Base-by-base conservation (phyloP, 1,284 basidiomycete genomes). In the Testicularia cyperi region DNA sequence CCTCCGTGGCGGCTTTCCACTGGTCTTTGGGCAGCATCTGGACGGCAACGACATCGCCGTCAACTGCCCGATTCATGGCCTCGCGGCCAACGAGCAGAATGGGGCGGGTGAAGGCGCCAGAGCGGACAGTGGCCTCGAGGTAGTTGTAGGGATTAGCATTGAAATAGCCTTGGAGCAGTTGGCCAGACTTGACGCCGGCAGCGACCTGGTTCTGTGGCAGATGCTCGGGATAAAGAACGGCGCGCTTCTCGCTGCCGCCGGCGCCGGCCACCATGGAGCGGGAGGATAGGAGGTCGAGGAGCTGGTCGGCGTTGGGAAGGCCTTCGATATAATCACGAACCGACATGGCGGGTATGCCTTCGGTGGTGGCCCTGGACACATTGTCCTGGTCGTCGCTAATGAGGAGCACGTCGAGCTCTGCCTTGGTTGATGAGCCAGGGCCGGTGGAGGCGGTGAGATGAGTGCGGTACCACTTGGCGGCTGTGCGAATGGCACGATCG, bases 71-170 rank as follows among this genome's bases (percentile, higher is more conserved):
- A 75, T 99, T 99, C 88, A 97, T 96, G 47, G 90, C 85, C 77
- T 94, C 86, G 21, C 92, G 82, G 0, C 94, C 92, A 16, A 90
- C 82, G 2, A 99, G 81, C 7, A 98, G 80, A 9, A 98, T 82
- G 0, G 90, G 86, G 68, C 88, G 90, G 14, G 81, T 79, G 61
- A 88, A 87, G 0, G 82, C 82, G 1, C 85, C 83, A 0, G 87
- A 86, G 5, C 83, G 82, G 14, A 97, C 92, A 33, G 82, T 88
- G 2, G 90, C 94, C 85, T 90, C 49, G 30, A 97, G 82, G 72
- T 94, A 98, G 77, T 98, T 98, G 80, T 90, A 98, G 53, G 87
- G 85, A 69, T 90, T 96, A 5, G 92, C 90, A 71, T 90, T 92
- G 80, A 96, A 99, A 75, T 92, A 86, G 0, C 95, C 95, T 78